Base-by-base conservation (phyloP, 805 yeast species). In the Yarrowia deformans region DNA sequence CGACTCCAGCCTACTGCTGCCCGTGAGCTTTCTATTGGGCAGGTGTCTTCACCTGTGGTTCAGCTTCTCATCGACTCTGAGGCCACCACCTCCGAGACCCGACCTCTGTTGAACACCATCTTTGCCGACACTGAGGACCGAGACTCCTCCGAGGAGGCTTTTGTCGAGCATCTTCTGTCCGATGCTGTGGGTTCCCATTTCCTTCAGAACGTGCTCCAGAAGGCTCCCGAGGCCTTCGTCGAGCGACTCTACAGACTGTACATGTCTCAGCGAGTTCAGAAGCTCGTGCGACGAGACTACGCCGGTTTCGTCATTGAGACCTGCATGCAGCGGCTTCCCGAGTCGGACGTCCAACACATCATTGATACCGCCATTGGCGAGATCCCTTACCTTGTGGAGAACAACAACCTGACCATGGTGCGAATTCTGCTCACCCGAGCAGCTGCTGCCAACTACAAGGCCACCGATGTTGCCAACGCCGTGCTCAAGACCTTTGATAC, bases 111-210 rank as follows among this genome's bases (percentile, higher is more conserved):
- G 89, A 88, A 87, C 74, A 77, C 84, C 52, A 81, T 88, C 0
- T 90, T 92, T 79, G 87, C 83, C 34, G 82, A 78, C 64, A 87
- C 69, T 5, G 70, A 70, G 7, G 72, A 67, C 9, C 72, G 90
- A 74, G 93, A 85, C 71, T 64, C 77, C 5, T 58, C 71, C 2
- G 77, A 74, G 64, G 72, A 72, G 61, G 87, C 95, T 0, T 93
- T 90, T 77, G 88, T 93, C 39, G 97, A 93, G 76, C 90, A 90
- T 74, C 81, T 93, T 68, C 79, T 94, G 45, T 86, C 95, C 9
- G 97, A 93, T 75, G 82, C 96, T 0, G 91, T 93, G n/a, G 99
- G 98, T 0, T 90, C 97, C 1, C 98, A 93, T 79, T 94, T 95
- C 81, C 81, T 94, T 35, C 92, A 95, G 77, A 84, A 88, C 19